phyloP scores from a whole-genome alignment of 2,329 filamentous ascomycete species.

The Calonectria multiphialidica region DNA sequence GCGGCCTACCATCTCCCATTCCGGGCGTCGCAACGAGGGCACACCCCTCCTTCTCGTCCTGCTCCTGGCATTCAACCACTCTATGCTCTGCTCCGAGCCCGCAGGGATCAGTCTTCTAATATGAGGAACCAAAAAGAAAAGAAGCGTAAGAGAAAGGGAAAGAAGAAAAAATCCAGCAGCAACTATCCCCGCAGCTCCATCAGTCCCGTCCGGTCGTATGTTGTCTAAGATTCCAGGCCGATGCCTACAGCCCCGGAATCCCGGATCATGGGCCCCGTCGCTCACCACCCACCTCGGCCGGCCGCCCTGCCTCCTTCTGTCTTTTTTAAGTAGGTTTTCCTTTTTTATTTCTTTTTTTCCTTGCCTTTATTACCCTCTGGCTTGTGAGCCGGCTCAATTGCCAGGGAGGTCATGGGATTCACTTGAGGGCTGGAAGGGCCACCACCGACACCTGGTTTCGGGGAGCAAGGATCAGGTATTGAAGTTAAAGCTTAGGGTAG shows the following conservation, averaged over 20 bases:
- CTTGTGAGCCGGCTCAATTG: not conserved
- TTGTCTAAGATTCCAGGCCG: conserved; percentile 24
- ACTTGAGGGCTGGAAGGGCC: not conserved
- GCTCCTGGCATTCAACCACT: not conserved
- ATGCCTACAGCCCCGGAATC: conserved; percentile 25
- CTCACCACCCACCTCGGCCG: conserved; percentile 11
- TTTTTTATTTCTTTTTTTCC: not conserved
- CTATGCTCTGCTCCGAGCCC: not conserved
- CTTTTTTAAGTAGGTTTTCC: conserved; percentile 14
- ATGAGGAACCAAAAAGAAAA: conserved; percentile 2
- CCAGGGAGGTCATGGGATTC: not conserved
- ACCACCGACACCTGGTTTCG: not conserved
- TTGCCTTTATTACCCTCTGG: not conserved
- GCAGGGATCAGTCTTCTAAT: conserved; percentile 13
- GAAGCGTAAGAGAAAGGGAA: not conserved
- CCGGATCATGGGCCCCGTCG: conserved; percentile 30
- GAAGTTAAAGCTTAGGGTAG: not conserved
- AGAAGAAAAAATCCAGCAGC: conserved; percentile 1
- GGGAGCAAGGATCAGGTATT: not conserved
- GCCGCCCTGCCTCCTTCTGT: conserved; percentile 2
- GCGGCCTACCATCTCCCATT: conserved; percentile 9
- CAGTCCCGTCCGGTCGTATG: conserved; percentile 26
- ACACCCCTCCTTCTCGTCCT: not conserved
- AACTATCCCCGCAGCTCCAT: conserved; percentile 11
- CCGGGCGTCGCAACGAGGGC: conserved; percentile 16